These are phyloP conservation scores for Phytophthora europaea DNA, from an alignment of 352 stramenopile genomes.

Conservation along the genomic window DNA sequence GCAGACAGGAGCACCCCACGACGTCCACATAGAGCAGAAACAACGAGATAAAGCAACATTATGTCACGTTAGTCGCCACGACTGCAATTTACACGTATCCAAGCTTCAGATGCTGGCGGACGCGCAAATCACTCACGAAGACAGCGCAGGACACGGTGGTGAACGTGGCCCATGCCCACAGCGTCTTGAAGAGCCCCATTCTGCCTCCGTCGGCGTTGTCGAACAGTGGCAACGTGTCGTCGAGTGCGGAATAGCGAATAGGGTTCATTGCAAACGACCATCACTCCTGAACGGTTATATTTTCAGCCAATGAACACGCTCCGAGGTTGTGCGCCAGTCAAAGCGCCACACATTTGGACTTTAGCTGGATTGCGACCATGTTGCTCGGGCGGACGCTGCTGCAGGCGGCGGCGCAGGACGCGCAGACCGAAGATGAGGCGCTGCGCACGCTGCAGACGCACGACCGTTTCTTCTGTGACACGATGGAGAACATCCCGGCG, in stretches of 20 bases:
- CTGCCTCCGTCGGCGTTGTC: conserved; percentile 13
- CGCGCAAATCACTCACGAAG: conserved; percentile 54
- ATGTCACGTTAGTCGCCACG: neutral
- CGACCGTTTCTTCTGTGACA: conserved; percentile 81
- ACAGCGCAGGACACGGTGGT: conserved; percentile 65
- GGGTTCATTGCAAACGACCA: neutral
- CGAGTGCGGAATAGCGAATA: neutral
- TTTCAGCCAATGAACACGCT: conserved; percentile 13
- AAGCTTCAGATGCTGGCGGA: neutral
- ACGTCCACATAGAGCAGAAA: neutral
- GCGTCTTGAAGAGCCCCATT: conserved; percentile 41
- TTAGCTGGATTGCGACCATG: conserved; percentile 42
- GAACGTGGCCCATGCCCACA: conserved; percentile 61
- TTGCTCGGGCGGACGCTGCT: conserved; percentile 68
- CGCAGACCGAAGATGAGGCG: conserved; percentile 20
- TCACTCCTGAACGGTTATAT: neutral
- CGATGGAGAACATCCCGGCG: conserved; percentile 80
- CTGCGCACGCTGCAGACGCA: conserved; percentile 41
- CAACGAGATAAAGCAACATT: neutral
- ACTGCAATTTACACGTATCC: neutral
- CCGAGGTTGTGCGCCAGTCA: conserved; percentile 38
- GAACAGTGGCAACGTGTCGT: neutral
- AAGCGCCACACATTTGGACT: conserved; percentile 18
- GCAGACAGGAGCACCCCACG: neutral
- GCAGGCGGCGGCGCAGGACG: conserved; percentile 34